Percentiles rank a stretch among this genome's conserved stretches.
Evolutionary conservation across 2,329 filamentous ascomycete genomes (phyloP).

Genomic region (Xylaria sp.): DNA sequence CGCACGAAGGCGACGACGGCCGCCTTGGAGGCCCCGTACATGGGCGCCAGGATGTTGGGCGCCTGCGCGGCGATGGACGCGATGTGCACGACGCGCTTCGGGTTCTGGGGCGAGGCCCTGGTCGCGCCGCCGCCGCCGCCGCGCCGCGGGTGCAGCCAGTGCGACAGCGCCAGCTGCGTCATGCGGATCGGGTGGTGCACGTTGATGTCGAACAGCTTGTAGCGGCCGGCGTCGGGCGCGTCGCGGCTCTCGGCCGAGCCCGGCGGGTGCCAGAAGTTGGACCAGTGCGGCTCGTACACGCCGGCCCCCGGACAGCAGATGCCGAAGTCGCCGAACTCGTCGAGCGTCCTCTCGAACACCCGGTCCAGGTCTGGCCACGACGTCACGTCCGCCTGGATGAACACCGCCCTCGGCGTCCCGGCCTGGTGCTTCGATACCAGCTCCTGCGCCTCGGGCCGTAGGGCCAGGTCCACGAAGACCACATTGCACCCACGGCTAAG

Average conservation of each 20-base stretch:
- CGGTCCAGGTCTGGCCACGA: constrained; percentile 43
- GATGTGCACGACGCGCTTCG: constrained; percentile 44
- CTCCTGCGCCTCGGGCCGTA: constrained; percentile 46
- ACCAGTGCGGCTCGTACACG: constrained; percentile 49
- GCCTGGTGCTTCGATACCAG: constrained; percentile 34
- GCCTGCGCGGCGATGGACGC: constrained; percentile 42
- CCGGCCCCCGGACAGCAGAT: constrained; percentile 51
- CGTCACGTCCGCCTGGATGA: constrained; percentile 49
- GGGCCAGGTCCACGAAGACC: constrained; percentile 46
- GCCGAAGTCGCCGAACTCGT: constrained; percentile 44
- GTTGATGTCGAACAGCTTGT: constrained; percentile 45
- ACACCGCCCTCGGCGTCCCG: constrained; percentile 40
- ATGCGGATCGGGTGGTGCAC: constrained; percentile 45
- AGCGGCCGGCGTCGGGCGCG: constrained; percentile 33
- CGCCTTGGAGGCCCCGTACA: constrained; percentile 46
- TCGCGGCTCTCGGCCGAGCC: constrained; percentile 40
- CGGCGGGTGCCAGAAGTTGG: constrained; percentile 47
- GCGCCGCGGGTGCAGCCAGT: constrained; percentile 39
- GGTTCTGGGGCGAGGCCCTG: constrained; percentile 30
- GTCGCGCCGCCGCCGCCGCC: not conserved
- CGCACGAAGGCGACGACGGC: constrained; percentile 46
- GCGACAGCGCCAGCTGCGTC: constrained; percentile 44
- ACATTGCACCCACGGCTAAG: constrained; percentile 48
- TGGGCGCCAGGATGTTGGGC: constrained; percentile 38
- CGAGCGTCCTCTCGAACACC: constrained; percentile 40